These are phyloP conservation scores for Aquilaria agallochum DNA, from an alignment of 441 rosid species.

Conservation along the genomic window DNA sequence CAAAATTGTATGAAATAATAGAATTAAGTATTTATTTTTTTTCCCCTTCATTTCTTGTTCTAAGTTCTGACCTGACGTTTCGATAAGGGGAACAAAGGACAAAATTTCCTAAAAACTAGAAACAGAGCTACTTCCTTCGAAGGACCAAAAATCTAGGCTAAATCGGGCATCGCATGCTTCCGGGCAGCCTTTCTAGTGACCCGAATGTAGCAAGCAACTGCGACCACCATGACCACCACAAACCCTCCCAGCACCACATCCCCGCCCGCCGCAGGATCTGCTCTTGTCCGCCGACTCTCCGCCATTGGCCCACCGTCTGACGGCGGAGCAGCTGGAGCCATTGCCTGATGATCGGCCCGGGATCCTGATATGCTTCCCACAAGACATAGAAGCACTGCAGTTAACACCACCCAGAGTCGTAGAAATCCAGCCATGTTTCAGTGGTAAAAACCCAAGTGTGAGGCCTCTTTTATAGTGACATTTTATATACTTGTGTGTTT, in stretches of 20 bases:
- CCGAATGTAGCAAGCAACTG: conserved; percentile 29
- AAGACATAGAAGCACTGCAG: conserved; percentile 9
- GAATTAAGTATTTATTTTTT: too few species aligned
- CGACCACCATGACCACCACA: conserved; percentile 19
- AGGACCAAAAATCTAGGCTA: too few species aligned
- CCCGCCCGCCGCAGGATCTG: conserved; percentile 16
- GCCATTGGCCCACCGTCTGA: conserved; percentile 5
- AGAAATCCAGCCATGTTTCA: conserved; percentile 15
- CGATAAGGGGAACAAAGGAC: too few species aligned
- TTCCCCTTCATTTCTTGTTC: too few species aligned
- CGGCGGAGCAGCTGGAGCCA: conserved; percentile 19
- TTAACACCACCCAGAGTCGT: conserved; percentile 12
- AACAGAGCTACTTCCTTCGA: too few species aligned
- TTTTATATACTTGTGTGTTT: too few species aligned
- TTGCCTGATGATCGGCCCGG: background rate
- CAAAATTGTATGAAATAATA: too few species aligned
- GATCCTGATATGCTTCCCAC: conserved; percentile 3
- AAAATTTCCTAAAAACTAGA: too few species aligned
- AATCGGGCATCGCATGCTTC: too few species aligned
- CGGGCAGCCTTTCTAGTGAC: conserved; percentile 19
- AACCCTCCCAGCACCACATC: conserved; percentile 37
- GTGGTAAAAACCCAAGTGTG: background rate
- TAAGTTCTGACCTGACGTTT: too few species aligned
- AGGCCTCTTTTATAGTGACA: too few species aligned
- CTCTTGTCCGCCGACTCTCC: conserved; percentile 6